Percentiles rank a stretch among this genome's conserved stretches.
Evolutionary conservation across 192 early-diverging fungal genomes (phyloP).

Genomic region (Dissophora ornata): DNA sequence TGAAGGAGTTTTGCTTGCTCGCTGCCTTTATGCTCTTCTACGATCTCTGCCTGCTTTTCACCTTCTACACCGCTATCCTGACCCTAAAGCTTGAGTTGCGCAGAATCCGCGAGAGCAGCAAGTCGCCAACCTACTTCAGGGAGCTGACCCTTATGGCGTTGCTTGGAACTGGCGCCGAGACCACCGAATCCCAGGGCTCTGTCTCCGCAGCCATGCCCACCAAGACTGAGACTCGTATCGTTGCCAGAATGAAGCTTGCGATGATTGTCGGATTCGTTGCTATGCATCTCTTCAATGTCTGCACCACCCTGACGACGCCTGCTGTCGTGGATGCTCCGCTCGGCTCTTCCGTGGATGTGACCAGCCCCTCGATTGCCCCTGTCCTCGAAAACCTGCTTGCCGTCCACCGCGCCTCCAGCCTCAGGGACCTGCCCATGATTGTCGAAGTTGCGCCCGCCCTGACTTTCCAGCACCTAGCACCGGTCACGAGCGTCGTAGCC

Average conservation of each 20-base stretch:
- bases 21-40: slow-evolving; percentile 84
- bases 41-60: slow-evolving; percentile 86
- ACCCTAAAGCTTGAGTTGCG: slow-evolving; percentile 88
- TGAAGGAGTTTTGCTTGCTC: slow-evolving; percentile 86
- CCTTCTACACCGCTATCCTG: slow-evolving; percentile 86
- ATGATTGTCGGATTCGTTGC: slow-evolving; percentile 73
- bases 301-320: slow-evolving; percentile 62
- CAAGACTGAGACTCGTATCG: slow-evolving; percentile 64
- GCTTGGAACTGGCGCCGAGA: slow-evolving; percentile 47
- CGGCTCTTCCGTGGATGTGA: slow-evolving; percentile 53
- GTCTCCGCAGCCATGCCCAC: slow-evolving; percentile 8
- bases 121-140: slow-evolving; percentile 32
- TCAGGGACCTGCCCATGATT: slow-evolving; percentile 56
- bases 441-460: slow-evolving; percentile 65
- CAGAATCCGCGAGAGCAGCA: slow-evolving; percentile 50
- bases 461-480: slow-evolving; percentile 56
- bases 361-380: slow-evolving; percentile 51
- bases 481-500: slow-evolving; percentile 9
- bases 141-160: slow-evolving; percentile 60
- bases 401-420: slow-evolving; percentile 55
- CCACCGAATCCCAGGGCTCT: slow-evolving; percentile 51
- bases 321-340: neutral
- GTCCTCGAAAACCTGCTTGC: slow-evolving; percentile 59
- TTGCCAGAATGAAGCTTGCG: slow-evolving; percentile 68
- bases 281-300: slow-evolving; percentile 72